These are phyloP conservation scores for Uromyces viciae-fabae DNA, from an alignment of 1,284 basidiomycete genomes.

Conservation along the genomic window DNA sequence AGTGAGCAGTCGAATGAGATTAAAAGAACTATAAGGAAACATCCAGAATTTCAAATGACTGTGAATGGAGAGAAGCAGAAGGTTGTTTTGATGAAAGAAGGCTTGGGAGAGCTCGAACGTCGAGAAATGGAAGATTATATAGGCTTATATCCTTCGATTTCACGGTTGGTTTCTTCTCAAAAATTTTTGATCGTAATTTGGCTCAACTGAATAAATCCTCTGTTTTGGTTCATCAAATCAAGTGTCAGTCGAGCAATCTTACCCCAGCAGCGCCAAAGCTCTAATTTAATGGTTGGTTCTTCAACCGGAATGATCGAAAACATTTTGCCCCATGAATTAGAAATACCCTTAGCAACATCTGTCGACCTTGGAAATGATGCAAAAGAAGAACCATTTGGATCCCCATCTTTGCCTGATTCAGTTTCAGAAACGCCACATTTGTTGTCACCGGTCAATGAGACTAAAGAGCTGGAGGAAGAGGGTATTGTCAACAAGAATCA, in stretches of 20 bases:
- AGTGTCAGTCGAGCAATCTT: constrained; percentile 12
- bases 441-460: constrained; percentile 36
- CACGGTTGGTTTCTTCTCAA: constrained; percentile 15
- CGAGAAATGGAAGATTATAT: constrained; percentile 36
- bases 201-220: too few relatives aligned
- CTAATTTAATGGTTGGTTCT: not conserved
- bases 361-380: constrained; percentile 14
- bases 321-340: constrained; percentile 15
- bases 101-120: constrained; percentile 30
- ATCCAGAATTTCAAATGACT: not conserved
- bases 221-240: not conserved
- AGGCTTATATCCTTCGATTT: constrained; percentile 5
- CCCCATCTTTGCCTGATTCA: constrained; percentile 2
- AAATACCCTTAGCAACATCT: constrained; percentile 17
- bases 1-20: not conserved
- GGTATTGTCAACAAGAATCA: not conserved
- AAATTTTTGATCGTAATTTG: not conserved
- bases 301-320: not conserved
- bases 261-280: not conserved
- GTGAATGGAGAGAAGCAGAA: constrained; percentile 42
- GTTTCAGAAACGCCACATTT: constrained; percentile 17
- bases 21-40: constrained; percentile 13
- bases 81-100: constrained; percentile 38
- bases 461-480: constrained; percentile 5
- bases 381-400: not conserved